Evolutionary conservation across 2,329 filamentous ascomycete species (phyloP), one percentile per base, ranked within the genome.

Genomic region (Drechslerella coelobrocha): DNA sequence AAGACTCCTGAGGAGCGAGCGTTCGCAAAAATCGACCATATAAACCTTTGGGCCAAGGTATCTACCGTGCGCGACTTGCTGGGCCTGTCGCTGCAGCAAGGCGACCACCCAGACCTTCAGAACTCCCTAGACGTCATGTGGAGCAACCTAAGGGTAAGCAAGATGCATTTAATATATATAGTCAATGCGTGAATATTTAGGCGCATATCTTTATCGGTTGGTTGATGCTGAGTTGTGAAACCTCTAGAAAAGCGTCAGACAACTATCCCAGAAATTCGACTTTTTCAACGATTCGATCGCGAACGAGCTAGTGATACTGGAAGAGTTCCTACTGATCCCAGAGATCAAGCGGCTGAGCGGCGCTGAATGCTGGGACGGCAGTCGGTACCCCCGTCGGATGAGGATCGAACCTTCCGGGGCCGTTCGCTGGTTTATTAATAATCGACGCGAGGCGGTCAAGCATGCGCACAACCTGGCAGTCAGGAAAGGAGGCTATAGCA

Each of bases 71-170:
- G 41, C 2, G 41, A 45, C 17, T 17, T 45, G 41, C 41, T 45
- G n/a, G 41, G 41, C 10, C 41, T 45, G 2, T 45, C 41, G 10
- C 41, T 45, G 41, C 41, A 45, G 41, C 17, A 14, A 9, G 41
- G 41, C 8, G 41, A 45, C 17, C 41, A 45, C 41, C 41, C 8
- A 2, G 41, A 45, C 19, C 9, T 45, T 17, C 41, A 45, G 41
- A 45, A 45, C 41, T 45, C 41, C 2, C 41, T 45, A 7, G 41
- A 45, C 41, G 41, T 45, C n/a, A 45, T 45, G 41, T 45, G 41
- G 41, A 21, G 10, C 10, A 45, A 45, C 41, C 41, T 45, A 17
- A n/a, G 19, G 21, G 41, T 45, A 19, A 7, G 41, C 29, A 31
- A 6, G 12, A 31, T 31, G 29, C 29, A 31, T 31, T 6, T 12